Evolutionary conservation across 2,329 filamentous ascomycete species (phyloP), one percentile per base, ranked within the genome.

Genomic region (Talaromyces rugulosus): DNA sequence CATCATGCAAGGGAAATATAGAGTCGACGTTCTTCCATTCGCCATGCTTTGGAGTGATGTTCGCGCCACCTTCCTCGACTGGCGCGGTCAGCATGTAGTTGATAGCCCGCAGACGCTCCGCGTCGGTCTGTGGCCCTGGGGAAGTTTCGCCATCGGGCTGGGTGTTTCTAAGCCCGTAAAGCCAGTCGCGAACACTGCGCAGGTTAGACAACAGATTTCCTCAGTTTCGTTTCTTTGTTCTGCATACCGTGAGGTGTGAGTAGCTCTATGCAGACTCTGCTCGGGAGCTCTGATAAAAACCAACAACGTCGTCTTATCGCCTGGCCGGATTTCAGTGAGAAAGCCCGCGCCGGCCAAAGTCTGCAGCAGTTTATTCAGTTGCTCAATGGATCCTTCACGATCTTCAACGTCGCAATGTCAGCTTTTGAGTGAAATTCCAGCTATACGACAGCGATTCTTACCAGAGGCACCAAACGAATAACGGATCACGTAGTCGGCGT

Each of bases 401-500:
- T 89, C 91, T 92, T 69, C 12, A 58, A 31, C 64, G 33, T 12
- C 12, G 11, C 2, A 56, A 11, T 18, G 27, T 56, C n/a, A 36
- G 54, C 12, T 23, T n/a, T 9, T 11, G 23, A 23, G n/a, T 18
- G 6, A 12, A 31, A 23, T 44, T 16, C 16, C 30, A 40, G 16
- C 31, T 18, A 51, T 2, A 28, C 4, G 12, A 11, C 23, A n/a
- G 54, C 12, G 6, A n/a, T 31, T 54, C 79, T 65, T 79, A 90
- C 90, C 86, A 63, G 85, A 84, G 59, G 84, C 81, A 51, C 87
- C 84, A 70, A 94, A 89, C 67, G 87, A 84, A 78, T 91, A 96
- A 71, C 87, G 85, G 67, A 98, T 86, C 66, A 96, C 92, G 81
- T 92, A 97, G 82, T 97, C 93, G 65, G 96, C 92, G 67, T 91